phyloP scores from a whole-genome alignment of 2,329 filamentous ascomycete species.

The Nemania sp. region DNA sequence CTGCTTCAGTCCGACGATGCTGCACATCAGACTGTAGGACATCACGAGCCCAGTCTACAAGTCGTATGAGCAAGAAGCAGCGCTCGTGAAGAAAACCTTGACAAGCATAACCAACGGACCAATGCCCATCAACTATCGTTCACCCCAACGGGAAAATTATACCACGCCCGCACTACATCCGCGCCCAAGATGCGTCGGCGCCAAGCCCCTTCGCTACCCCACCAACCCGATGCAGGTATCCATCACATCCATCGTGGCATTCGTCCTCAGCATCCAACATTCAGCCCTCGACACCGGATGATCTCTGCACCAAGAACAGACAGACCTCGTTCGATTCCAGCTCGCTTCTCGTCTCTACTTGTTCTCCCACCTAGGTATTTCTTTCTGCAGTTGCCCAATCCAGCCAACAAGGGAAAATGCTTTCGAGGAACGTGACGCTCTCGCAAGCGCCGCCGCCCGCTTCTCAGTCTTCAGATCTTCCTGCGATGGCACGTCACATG shows the following conservation, averaged over 20 bases:
- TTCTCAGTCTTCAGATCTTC: background rate
- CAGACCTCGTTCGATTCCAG: slow-evolving; percentile 17
- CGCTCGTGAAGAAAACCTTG: slow-evolving; percentile 13
- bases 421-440: too few relatives aligned
- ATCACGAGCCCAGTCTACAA: slow-evolving; percentile 12
- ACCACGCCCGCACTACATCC: slow-evolving; percentile 16
- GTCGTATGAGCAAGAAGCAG: slow-evolving; percentile 15
- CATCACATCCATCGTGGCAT: slow-evolving; percentile 7
- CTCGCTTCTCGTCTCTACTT: background rate
- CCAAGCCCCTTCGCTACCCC: slow-evolving; percentile 18
- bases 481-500: too few relatives aligned
- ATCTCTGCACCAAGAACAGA: slow-evolving; percentile 7
- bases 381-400: too few relatives aligned
- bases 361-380: background rate
- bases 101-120: too few relatives aligned
- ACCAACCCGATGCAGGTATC: slow-evolving; percentile 8
- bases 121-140: too few relatives aligned
- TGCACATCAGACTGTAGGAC: background rate
- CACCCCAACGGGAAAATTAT: too few relatives aligned
- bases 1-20: background rate
- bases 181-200: slow-evolving; percentile 11
- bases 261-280: too few relatives aligned
- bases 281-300: slow-evolving; percentile 21
- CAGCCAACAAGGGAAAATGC: too few relatives aligned
- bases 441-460: too few relatives aligned